Conservation (phyloP, 73 alveolate genomes). For the Tetrahymena malaccensis region DNA sequence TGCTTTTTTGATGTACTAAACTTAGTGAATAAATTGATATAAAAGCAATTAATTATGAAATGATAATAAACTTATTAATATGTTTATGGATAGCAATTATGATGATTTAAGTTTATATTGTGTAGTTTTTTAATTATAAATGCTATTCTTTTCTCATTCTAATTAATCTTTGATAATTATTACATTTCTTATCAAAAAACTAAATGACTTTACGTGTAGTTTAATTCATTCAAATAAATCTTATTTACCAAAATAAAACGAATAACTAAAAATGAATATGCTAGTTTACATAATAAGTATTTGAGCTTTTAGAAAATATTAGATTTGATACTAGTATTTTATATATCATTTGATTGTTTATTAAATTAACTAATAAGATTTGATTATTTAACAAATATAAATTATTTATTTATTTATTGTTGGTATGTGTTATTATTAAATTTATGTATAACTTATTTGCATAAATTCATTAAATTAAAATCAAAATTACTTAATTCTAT, state of each 20-base stretch:
- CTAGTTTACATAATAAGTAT: too few relatives aligned
- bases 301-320: too few relatives aligned
- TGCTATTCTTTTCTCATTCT: not conserved
- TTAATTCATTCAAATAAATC: too few relatives aligned
- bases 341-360: not conserved
- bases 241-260: too few relatives aligned
- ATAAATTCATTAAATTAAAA: not conserved
- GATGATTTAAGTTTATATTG: not conserved
- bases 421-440: not conserved
- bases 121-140: not conserved
- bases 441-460: not conserved
- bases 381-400: not conserved
- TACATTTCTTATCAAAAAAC: not conserved
- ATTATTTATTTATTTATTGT: not conserved
- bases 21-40: constrained; percentile 2
- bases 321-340: too few relatives aligned
- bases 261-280: not conserved
- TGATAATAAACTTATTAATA: not conserved
- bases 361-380: not conserved
- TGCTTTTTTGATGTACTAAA: constrained; percentile 72
- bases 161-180: not conserved
- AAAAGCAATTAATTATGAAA: not conserved
- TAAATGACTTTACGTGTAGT: not conserved
- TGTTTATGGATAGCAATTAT: not conserved
- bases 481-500: not conserved